Evolutionary conservation across 768 basidiomycete genomes (phyloP).

Genomic region (Cystofilobasidium bisporidii): DNA sequence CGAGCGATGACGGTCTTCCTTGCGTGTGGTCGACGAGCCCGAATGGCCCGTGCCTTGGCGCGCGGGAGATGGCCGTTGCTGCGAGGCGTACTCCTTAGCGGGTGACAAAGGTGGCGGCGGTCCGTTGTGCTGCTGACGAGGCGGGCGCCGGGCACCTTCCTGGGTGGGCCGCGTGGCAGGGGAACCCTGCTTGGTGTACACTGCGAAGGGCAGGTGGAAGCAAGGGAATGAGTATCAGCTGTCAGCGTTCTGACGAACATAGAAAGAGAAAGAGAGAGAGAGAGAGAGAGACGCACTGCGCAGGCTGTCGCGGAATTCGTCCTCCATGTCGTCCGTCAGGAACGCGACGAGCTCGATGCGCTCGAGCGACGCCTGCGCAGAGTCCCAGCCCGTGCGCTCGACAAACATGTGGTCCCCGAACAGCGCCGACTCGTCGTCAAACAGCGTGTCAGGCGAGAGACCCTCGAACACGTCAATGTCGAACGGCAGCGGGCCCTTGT

Average conservation of each 20-base stretch:
- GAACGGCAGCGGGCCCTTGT: conserved; percentile 14
- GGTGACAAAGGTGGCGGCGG: conserved; percentile 1
- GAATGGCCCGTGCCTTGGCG: background rate
- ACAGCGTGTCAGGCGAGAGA: conserved; percentile 20
- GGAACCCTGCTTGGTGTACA: background rate
- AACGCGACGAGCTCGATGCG: conserved; percentile 28
- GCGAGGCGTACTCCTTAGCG: background rate
- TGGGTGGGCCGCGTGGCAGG: too few relatives aligned
- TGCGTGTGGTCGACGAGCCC: background rate
- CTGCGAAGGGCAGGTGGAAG: background rate
- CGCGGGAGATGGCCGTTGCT: background rate
- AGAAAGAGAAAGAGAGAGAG: background rate
- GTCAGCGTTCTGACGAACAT: too few relatives aligned
- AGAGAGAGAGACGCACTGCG: conserved; percentile 5
- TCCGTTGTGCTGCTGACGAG: too few relatives aligned
- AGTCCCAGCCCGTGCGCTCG: background rate
- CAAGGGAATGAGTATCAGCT: background rate
- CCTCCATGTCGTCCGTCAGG: conserved; percentile 25
- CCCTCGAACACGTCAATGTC: conserved; percentile 27
- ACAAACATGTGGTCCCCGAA: conserved; percentile 17
- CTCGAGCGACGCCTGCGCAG: conserved; percentile 2
- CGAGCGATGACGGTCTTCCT: conserved; percentile 2
- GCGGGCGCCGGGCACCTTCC: too few relatives aligned
- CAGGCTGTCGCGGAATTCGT: conserved; percentile 20
- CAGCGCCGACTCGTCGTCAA: conserved; percentile 21